phyloP scores from a whole-genome alignment of 2,329 filamentous ascomycete species.

The Aspergillus ochraceus region DNA sequence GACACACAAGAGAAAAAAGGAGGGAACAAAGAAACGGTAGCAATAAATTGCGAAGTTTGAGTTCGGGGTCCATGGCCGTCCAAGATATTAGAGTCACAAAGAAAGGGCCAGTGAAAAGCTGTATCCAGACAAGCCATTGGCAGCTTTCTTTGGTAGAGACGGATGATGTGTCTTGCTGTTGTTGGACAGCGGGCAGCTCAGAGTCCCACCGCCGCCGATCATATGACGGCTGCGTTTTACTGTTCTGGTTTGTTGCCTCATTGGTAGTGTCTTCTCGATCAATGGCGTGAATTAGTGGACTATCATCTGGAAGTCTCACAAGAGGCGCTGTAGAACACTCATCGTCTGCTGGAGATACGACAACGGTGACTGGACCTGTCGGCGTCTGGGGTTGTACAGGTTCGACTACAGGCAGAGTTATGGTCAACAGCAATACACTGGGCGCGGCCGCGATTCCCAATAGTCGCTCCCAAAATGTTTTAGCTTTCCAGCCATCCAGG shows the following conservation, averaged over 20 bases:
- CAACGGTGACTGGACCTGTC: conserved; percentile 37
- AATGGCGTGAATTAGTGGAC: conserved; percentile 30
- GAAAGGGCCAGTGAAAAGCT: conserved; percentile 82
- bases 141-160: conserved; percentile 67
- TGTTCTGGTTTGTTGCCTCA: conserved; percentile 10
- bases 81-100: conserved; percentile 77
- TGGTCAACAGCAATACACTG: conserved; percentile 83
- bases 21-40: conserved; percentile 65
- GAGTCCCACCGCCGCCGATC: conserved; percentile 36
- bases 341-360: conserved; percentile 24
- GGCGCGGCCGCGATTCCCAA: conserved; percentile 82
- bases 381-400: conserved; percentile 55
- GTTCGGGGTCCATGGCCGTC: conserved; percentile 57
- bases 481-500: conserved; percentile 75
- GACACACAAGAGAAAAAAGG: conserved; percentile 64
- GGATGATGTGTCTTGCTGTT: conserved; percentile 18
- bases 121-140: conserved; percentile 82
- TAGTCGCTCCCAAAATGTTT: conserved; percentile 79
- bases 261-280: conserved; percentile 11
- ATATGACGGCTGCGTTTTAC: conserved; percentile 18
- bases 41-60: conserved; percentile 54
- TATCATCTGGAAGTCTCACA: conserved; percentile 39
- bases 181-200: conserved; percentile 37
- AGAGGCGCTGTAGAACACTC: conserved; percentile 22
- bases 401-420: conserved; percentile 90